Percentiles rank a stretch among this genome's conserved stretches.
These are phyloP conservation scores for Penicillium griseofulvum DNA, from an alignment of 2,329 filamentous ascomycete genomes.

Conservation along the genomic window DNA sequence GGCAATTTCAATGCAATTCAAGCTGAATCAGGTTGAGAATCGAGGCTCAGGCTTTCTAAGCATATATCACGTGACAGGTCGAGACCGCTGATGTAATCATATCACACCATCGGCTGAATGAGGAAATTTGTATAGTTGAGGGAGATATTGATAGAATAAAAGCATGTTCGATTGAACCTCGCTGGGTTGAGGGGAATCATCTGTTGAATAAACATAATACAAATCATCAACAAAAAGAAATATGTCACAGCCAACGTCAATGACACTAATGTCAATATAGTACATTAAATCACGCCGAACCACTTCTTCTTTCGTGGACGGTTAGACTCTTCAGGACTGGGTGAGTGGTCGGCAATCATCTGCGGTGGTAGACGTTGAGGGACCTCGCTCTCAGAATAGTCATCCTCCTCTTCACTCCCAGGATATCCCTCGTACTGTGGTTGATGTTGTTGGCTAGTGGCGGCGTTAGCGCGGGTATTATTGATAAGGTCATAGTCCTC, in stretches of 20 bases:
- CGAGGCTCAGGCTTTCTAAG: slow-evolving; percentile 8
- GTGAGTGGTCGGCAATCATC: slow-evolving; percentile 4
- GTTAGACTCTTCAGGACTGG: slow-evolving; percentile 8
- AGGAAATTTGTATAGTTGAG: too few species aligned
- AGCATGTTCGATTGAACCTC: background rate
- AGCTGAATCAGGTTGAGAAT: background rate
- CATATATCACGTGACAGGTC: slow-evolving; percentile 4
- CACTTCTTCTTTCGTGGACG: slow-evolving; percentile 36
- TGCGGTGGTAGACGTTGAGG: slow-evolving; percentile 15
- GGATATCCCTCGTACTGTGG: slow-evolving; percentile 22
- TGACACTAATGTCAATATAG: slow-evolving; percentile 13
- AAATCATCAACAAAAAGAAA: slow-evolving; percentile 4
- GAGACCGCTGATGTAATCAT: slow-evolving; percentile 10
- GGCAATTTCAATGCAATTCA: background rate
- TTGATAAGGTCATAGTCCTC: slow-evolving; percentile 24
- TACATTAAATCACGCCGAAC: slow-evolving; percentile 29
- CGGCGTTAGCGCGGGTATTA: slow-evolving; percentile 26
- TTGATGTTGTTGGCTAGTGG: slow-evolving; percentile 12
- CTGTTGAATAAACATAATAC: background rate
- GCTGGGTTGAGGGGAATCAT: slow-evolving; percentile 3
- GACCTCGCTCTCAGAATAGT: slow-evolving; percentile 15
- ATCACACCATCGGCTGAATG: background rate
- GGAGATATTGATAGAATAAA: background rate
- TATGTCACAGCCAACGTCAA: background rate
- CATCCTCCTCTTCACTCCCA: slow-evolving; percentile 21